phyloP scores from a whole-genome alignment of 257 asterid species.

The Petunia axillaris region DNA sequence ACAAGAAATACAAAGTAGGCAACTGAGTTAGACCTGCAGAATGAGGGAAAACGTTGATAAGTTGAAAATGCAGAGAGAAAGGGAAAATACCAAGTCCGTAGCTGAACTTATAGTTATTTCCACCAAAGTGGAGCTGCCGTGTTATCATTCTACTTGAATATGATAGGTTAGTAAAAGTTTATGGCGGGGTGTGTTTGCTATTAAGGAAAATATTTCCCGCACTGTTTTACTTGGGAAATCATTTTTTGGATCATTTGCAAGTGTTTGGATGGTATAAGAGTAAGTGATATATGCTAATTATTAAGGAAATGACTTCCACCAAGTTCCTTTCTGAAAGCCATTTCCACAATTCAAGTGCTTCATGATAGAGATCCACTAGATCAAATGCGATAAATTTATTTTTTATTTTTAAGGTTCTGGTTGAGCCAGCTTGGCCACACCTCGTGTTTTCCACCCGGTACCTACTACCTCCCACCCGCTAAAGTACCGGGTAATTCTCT shows the following conservation, averaged over 20 bases:
- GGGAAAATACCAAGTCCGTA: not conserved
- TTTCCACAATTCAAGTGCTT: constrained; percentile 14
- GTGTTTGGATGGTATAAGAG: not conserved
- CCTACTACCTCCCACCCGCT: too few species aligned
- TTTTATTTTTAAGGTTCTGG: too few species aligned
- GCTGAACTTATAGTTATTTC: not conserved
- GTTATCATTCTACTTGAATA: not conserved
- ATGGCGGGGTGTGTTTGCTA: not conserved
- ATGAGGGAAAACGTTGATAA: not conserved
- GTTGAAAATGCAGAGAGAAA: not conserved
- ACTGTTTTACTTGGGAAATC: not conserved
- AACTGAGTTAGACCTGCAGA: constrained; percentile 74
- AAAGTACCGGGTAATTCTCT: too few species aligned
- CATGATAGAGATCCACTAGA: not conserved
- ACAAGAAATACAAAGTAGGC: constrained; percentile 69
- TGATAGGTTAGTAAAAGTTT: not conserved
- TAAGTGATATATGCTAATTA: not conserved
- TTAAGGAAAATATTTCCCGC: not conserved
- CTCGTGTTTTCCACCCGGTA: too few species aligned
- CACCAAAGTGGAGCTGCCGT: not conserved
- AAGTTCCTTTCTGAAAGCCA: not conserved
- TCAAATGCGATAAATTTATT: not conserved
- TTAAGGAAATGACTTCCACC: not conserved
- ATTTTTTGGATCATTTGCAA: not conserved
- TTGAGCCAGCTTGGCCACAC: too few species aligned